These are phyloP conservation scores for Starmera dryadoides DNA, from an alignment of 805 yeast species.

Conservation along the genomic window DNA sequence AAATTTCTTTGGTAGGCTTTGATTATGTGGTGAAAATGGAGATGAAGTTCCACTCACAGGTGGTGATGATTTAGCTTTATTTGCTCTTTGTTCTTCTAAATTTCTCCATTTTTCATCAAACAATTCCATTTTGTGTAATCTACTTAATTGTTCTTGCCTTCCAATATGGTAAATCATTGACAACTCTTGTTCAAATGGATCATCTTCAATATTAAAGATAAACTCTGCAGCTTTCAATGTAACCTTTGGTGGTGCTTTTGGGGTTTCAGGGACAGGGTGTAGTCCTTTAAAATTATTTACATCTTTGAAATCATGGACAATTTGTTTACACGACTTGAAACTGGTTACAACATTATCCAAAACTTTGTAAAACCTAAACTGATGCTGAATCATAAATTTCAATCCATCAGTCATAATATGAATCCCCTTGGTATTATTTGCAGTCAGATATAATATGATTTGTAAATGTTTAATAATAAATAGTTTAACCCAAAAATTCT, in stretches of 20 bases:
- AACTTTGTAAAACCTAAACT: slow-evolving; percentile 36
- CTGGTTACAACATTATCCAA: slow-evolving; percentile 43
- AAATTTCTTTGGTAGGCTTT: not conserved
- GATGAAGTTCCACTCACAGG: not conserved
- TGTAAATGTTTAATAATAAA: not conserved
- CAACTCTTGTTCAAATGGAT: slow-evolving; percentile 59
- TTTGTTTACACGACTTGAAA: slow-evolving; percentile 39
- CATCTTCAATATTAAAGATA: slow-evolving; percentile 49
- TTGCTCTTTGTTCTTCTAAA: slow-evolving; percentile 1
- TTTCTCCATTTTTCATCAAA: slow-evolving; percentile 16
- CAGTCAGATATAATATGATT: not conserved
- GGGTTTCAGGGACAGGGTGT: slow-evolving; percentile 20
- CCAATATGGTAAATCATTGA: slow-evolving; percentile 53
- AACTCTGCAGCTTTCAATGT: slow-evolving; percentile 33
- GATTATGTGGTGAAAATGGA: not conserved
- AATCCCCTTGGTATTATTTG: not conserved
- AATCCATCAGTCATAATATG: slow-evolving; percentile 12
- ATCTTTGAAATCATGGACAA: slow-evolving; percentile 33
- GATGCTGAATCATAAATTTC: slow-evolving; percentile 24
- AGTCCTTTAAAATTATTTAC: slow-evolving; percentile 19
- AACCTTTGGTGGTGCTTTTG: slow-evolving; percentile 32
- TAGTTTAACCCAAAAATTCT: not conserved
- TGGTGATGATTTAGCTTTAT: slow-evolving; percentile 3
- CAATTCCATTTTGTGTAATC: slow-evolving; percentile 32
- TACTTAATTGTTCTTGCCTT: slow-evolving; percentile 43